These are phyloP conservation scores for Camelina hispida DNA, from an alignment of 345 rosid genomes.

Conservation along the genomic window DNA sequence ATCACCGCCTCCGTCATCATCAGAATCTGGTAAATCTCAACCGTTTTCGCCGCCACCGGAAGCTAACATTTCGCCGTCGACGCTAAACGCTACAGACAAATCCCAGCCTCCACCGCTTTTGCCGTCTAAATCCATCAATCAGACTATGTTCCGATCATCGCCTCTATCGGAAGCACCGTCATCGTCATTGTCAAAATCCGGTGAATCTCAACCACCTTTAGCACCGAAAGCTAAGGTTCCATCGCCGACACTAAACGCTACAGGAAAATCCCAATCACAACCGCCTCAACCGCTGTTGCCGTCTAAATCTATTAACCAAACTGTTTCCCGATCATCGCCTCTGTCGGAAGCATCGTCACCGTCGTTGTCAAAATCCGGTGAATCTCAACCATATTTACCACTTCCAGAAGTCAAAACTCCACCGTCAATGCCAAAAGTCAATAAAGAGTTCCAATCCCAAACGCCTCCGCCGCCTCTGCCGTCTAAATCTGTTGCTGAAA, in stretches of 20 bases:
- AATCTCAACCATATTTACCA: no score
- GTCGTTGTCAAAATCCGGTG: no score
- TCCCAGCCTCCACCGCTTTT: not conserved
- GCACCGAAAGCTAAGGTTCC: no score
- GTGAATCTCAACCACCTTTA: no score
- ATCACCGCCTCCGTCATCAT: not conserved
- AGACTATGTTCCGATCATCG: not conserved
- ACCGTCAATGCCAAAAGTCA: not conserved
- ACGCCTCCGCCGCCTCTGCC: not conserved
- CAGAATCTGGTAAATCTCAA: not conserved
- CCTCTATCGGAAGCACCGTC: not conserved
- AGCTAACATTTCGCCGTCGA: not conserved
- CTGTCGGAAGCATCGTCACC: not conserved
- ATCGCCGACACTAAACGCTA: not conserved
- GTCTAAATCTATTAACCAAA: not conserved
- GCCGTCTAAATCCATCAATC: slow-evolving; percentile 3
- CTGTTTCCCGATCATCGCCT: not conserved
- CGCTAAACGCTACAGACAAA: not conserved
- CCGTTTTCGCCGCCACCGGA: not conserved
- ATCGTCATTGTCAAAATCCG: no score
- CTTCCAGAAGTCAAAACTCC: no score
- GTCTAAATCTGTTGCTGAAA: slow-evolving; percentile 8
- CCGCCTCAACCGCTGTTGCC: not conserved
- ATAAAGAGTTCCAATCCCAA: not conserved
- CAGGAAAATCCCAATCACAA: not conserved